Conservation (phyloP, 108 stramenopile species). For the Skeletonema costatum region DNA sequence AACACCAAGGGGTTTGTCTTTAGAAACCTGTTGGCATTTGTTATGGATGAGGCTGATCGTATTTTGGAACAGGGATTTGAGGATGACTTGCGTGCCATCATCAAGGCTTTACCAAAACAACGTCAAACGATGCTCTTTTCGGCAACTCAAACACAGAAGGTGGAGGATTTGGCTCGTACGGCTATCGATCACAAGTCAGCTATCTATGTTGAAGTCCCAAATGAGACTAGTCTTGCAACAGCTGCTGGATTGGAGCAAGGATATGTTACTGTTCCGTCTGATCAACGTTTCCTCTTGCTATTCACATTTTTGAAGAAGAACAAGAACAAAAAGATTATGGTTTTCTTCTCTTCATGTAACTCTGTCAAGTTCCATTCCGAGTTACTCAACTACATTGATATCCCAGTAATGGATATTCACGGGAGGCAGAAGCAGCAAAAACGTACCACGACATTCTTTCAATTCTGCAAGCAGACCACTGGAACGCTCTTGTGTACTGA, state of each 20-base stretch:
- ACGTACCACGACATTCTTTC: conserved; percentile 98
- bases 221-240: conserved; percentile 86
- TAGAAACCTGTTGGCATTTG: conserved; percentile 73
- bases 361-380: conserved; percentile 99
- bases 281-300: conserved; percentile 96
- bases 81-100: conserved; percentile 97
- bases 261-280: conserved; percentile 96
- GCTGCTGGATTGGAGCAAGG: conserved; percentile 95
- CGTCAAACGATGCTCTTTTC: conserved; percentile 99
- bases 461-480: conserved; percentile 94
- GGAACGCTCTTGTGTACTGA: conserved; percentile 98
- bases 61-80: conserved; percentile 99
- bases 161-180: conserved; percentile 95
- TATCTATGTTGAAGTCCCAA: conserved; percentile 94
- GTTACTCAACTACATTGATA: conserved; percentile 98
- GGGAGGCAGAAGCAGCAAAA: conserved; percentile 99
- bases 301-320: conserved; percentile 99
- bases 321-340: conserved; percentile 99
- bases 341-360: conserved; percentile 98
- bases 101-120: conserved; percentile 93
- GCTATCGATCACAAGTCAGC: conserved; percentile 89
- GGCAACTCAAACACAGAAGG: conserved; percentile 98
- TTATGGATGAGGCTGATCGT: conserved; percentile 99
- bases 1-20: conserved; percentile 79
- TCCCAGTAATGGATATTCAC: conserved; percentile 98